Base-by-base conservation (phyloP, 352 stramenopile species). In the Globisporangium megalacanthum region DNA sequence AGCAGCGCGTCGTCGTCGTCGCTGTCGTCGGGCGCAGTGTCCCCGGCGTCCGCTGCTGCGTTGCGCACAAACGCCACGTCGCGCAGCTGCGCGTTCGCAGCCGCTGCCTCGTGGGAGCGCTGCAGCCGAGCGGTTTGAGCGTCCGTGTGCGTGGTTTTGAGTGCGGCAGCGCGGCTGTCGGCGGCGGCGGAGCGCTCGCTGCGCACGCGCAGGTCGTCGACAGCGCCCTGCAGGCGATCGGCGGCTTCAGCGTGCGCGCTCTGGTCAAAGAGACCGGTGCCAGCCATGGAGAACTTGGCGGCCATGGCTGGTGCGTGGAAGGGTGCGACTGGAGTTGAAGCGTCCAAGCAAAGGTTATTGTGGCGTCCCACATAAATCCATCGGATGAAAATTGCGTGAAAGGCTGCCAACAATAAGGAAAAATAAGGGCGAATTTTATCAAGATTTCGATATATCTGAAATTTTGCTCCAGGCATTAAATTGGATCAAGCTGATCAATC, bases 201-300 rank as follows among this genome's bases (percentile, higher is more conserved):
- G 51, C 82, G 84, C 48, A 82, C 35, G 51, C 86, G 83, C 6
- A 92, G 69, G 55, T 90, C 76, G 50, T 90, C 70, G 74, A 88
- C 85, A 0, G 83, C 83, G 44, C 59, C 64, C 20, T 88, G 79
- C 79, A 92, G 85, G 42, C 83, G 79, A 53, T 89, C 79, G 14
- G 78, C 77, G 6, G 83, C 79, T 61, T 90, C 79, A 13, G 84
- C 54, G 54, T 92, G 83, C 29, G 81, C 77, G 44, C 69, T 76
- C 20, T 82, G 65, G 65, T 83, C 79, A 58, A 92, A 92, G 14
- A 92, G 71, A 42, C 79, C 77, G 2, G 77, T 86, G 4, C 72
- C 83, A 59, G 68, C 81, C 81, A 92, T 91, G 36, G 77, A 87
- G 49, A 92, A 92, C 56, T 92, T 92, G 39, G 75, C 66, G 57